Base-by-base conservation (phyloP, 768 basidiomycete species). In the Tulasnella sp. region DNA sequence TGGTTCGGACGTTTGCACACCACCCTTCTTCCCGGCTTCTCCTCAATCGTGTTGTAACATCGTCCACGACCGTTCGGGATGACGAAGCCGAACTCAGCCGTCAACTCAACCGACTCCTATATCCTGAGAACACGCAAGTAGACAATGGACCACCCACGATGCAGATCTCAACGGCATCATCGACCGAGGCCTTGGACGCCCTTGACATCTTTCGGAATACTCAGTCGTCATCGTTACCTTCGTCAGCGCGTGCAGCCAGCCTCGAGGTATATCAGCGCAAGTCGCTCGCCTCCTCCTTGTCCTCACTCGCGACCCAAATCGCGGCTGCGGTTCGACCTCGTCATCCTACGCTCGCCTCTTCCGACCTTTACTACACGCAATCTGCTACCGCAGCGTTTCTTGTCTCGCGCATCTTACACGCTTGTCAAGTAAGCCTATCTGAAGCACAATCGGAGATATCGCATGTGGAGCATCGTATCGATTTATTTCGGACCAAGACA, bases 231-330 rank as follows among this genome's bases (percentile, higher is more conserved):
- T 19, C 45, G 12, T 12, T 25, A 10, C 3, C 57, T 4, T 29
- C 54, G 44, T 29, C 46, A 3, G 49, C 45, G 30, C 34, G 42
- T 3, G 57, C 57, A 10, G 29, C 46, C 5, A 50, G 30, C 22
- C 30, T 59, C 24, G 57, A 59, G 3, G 10, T 50, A 2, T 59
- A 59, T 24, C 57, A 59, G 31, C 44, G 44, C 25, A 59, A 59
- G 57, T 42, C 46, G 24, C 19, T 38, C 31, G 12, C 44, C 11
- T 59, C 57, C 11, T 9, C 30, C 11, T 38, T 59, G 1, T 30
- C 57, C 8, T 11, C 24, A 9, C 22, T 59, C n/a, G 12, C 57
- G 7, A 22, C 57, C 5, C 21, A n/a, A 25, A 10, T 59, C 12
- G 3, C 43, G 30, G 15, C 57, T 10, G 27, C 57, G 1, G 5